Percentiles rank a stretch among this genome's conserved stretches.
Conservation (phyloP, 2,329 filamentous ascomycete species). For the Chaetomium olivaceum region DNA sequence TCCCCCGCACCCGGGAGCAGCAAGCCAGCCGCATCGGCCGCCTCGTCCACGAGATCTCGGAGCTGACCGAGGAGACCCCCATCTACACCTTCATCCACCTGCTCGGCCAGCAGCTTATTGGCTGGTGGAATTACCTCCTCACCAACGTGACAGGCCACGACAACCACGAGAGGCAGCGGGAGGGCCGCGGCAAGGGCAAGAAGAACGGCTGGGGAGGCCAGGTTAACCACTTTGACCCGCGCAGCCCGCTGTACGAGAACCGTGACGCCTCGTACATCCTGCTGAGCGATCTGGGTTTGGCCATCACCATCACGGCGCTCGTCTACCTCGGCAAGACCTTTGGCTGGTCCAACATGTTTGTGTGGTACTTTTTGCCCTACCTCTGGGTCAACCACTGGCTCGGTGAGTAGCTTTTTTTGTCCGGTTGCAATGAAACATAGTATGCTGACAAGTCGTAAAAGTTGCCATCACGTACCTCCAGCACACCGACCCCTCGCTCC, state of each 20-base stretch:
- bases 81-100: conserved; percentile 75
- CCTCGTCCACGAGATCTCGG: conserved; percentile 76
- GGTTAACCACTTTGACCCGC: conserved; percentile 93
- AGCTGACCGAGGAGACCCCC: conserved; percentile 93
- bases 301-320: conserved; percentile 62
- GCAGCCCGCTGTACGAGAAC: conserved; percentile 86
- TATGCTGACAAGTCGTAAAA: conserved; percentile 41
- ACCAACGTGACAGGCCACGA: conserved; percentile 96
- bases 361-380: conserved; percentile 96
- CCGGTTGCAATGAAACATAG: not conserved
- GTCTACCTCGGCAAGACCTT: conserved; percentile 72
- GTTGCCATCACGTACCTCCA: conserved; percentile 97
- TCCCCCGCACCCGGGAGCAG: conserved; percentile 86
- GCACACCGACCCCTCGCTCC: conserved; percentile 91
- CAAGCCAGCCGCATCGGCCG: conserved; percentile 75
- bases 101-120: conserved; percentile 81
- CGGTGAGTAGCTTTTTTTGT: conserved; percentile 52
- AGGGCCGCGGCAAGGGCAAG: conserved; percentile 94
- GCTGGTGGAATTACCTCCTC: conserved; percentile 90
- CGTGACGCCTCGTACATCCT: conserved; percentile 86
- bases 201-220: conserved; percentile 74
- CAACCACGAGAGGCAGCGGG: conserved; percentile 83
- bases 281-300: conserved; percentile 80
- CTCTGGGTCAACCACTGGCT: conserved; percentile 99
- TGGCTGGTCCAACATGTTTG: conserved; percentile 80